Conservation (phyloP, 108 stramenopile species). For the Cyclotella baltica region DNA sequence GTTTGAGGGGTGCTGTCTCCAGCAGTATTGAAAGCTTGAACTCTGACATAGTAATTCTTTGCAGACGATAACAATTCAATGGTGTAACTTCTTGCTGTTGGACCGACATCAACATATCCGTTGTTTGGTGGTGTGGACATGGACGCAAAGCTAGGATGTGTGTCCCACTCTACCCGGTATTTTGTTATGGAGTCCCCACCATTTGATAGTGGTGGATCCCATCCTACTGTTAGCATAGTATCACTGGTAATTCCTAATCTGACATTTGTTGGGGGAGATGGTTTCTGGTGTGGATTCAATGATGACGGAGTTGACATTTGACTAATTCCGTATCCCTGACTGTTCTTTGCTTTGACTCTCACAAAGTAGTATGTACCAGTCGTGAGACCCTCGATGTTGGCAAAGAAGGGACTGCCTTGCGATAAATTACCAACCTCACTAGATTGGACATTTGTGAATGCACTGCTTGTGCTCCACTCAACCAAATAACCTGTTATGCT, state of each 20-base stretch:
- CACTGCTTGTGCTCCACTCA: slow-evolving; percentile 68
- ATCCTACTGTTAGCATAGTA: slow-evolving; percentile 83
- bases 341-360: slow-evolving; percentile 77
- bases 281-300: slow-evolving; percentile 76
- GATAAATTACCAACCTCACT: slow-evolving; percentile 59
- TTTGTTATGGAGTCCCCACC: slow-evolving; percentile 78
- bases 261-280: slow-evolving; percentile 72
- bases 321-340: slow-evolving; percentile 73
- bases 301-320: slow-evolving; percentile 73
- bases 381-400: slow-evolving; percentile 65
- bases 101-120: slow-evolving; percentile 64
- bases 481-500: slow-evolving; percentile 75
- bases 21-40: slow-evolving; percentile 71
- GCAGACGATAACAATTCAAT: slow-evolving; percentile 47
- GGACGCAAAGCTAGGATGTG: slow-evolving; percentile 62
- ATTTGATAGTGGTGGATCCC: slow-evolving; percentile 56
- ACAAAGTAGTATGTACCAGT: slow-evolving; percentile 79
- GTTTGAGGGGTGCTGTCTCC: slow-evolving; percentile 60
- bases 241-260: slow-evolving; percentile 71
- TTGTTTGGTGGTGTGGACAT: slow-evolving; percentile 63
- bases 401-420: slow-evolving; percentile 83
- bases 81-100: slow-evolving; percentile 51
- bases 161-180: slow-evolving; percentile 91
- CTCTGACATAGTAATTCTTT: slow-evolving; percentile 67
- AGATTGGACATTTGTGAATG: slow-evolving; percentile 48